Conservation (phyloP, 129 eudicot genomes). For the Silybum marianum region DNA sequence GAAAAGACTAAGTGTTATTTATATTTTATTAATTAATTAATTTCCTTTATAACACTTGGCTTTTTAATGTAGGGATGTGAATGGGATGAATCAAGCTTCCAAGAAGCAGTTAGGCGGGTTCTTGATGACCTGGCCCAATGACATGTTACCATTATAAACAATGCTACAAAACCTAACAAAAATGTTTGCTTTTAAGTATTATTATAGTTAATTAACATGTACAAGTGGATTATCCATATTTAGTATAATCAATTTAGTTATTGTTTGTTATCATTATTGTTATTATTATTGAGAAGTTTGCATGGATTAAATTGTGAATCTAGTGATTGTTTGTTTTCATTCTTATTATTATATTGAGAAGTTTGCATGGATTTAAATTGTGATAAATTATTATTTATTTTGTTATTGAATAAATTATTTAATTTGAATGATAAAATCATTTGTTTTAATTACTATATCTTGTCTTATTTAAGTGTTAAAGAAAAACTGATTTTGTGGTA, state of each 20-base stretch:
- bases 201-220: not conserved
- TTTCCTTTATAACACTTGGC: not conserved
- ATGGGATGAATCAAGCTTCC: conserved; percentile 70
- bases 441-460: not conserved
- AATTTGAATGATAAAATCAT: not conserved
- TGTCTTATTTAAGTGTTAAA: too few relatives aligned
- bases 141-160: conserved; percentile 9
- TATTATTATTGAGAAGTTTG: too few relatives aligned
- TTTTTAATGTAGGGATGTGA: conserved; percentile 51
- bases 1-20: not conserved
- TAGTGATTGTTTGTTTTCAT: too few relatives aligned
- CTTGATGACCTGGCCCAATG: conserved; percentile 52
- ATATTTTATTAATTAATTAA: not conserved
- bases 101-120: conserved; percentile 61
- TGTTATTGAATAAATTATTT: too few relatives aligned
- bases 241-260: not conserved
- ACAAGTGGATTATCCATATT: not conserved
- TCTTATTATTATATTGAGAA: too few relatives aligned
- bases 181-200: conserved; percentile 13
- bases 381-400: too few relatives aligned
- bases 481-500: not conserved
- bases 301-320: too few relatives aligned
- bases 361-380: too few relatives aligned
- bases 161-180: conserved; percentile 16
- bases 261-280: too few relatives aligned